These are phyloP conservation scores for Naganishia sp. DNA, from an alignment of 1,284 basidiomycete species.

Conservation along the genomic window DNA sequence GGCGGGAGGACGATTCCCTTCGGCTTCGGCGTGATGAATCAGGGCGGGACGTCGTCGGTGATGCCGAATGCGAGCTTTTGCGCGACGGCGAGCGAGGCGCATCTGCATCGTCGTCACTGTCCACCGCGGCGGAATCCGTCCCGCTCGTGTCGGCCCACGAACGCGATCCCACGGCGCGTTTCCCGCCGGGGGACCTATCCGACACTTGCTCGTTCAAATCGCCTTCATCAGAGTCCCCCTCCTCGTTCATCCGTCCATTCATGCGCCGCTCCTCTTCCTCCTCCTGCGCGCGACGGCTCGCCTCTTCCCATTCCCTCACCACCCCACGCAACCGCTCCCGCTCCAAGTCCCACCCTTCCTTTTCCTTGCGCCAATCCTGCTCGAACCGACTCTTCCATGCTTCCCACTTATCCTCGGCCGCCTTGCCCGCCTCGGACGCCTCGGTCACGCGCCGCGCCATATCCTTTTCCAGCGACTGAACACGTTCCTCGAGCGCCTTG, in stretches of 20 bases:
- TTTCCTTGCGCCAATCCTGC: constrained; percentile 72
- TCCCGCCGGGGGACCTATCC: constrained; percentile 6
- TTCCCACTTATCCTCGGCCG: constrained; percentile 72
- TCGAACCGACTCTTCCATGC: constrained; percentile 62
- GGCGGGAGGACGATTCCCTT: constrained; percentile 29
- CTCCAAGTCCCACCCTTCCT: constrained; percentile 79
- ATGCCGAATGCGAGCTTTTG: constrained; percentile 26
- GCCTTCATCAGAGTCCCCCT: constrained; percentile 35
- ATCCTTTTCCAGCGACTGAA: constrained; percentile 56
- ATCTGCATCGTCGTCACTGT: constrained; percentile 5
- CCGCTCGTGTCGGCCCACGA: constrained; percentile 15
- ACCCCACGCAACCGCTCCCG: constrained; percentile 72
- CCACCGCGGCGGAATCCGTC: background rate
- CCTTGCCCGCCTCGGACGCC: constrained; percentile 56
- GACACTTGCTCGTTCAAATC: background rate
- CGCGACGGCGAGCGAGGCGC: background rate
- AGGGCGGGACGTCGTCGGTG: constrained; percentile 8
- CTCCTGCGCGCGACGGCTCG: constrained; percentile 55
- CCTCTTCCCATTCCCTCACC: constrained; percentile 78
- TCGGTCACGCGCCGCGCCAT: constrained; percentile 56
- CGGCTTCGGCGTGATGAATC: constrained; percentile 1
- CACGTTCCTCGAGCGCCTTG: constrained; percentile 65
- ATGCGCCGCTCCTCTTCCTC: constrained; percentile 53
- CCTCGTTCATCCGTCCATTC: constrained; percentile 48
- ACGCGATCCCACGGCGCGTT: constrained; percentile 13